These are phyloP conservation scores for Teratosphaeria epicoccoides DNA, from an alignment of 2,329 filamentous ascomycete genomes.

Conservation along the genomic window DNA sequence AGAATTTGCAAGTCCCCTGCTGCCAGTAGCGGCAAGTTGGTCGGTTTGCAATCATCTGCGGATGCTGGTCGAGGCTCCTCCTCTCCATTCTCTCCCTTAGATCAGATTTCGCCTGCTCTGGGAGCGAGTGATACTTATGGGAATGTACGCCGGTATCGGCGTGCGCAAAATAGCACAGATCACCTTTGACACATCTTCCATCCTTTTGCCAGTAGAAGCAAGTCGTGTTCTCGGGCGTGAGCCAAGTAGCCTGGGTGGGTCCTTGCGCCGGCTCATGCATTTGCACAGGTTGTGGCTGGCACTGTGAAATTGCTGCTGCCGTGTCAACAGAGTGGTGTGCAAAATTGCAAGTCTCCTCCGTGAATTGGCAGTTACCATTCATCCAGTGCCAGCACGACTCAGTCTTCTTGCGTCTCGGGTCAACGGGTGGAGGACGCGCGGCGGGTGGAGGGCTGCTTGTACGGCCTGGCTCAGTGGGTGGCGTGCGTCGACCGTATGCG, in stretches of 20 bases:
- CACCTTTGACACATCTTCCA: neutral
- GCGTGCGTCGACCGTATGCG: constrained; percentile 5
- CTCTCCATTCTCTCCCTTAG: neutral
- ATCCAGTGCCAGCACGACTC: constrained; percentile 6
- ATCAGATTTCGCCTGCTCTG: neutral
- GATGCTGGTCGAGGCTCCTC: neutral
- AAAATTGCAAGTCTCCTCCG: constrained; percentile 3
- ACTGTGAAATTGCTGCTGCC: neutral
- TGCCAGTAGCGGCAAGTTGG: constrained; percentile 9
- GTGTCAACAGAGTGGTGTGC: constrained; percentile 2
- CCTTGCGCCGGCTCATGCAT: neutral
- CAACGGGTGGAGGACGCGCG: neutral
- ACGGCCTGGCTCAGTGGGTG: constrained; percentile 1
- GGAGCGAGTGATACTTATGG: neutral
- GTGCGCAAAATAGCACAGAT: neutral
- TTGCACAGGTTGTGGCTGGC: constrained; percentile 2
- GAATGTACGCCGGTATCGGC: neutral
- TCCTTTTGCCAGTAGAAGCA: constrained; percentile 3
- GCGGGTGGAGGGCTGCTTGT: constrained; percentile 3
- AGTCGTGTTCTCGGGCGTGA: neutral
- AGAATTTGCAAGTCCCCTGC: constrained; percentile 7
- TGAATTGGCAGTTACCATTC: constrained; percentile 1
- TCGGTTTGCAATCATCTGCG: neutral
- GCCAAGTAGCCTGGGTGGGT: neutral
- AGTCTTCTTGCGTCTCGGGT: neutral